These are phyloP conservation scores for Mycena haematopus DNA, from an alignment of 768 basidiomycete genomes.

Conservation along the genomic window DNA sequence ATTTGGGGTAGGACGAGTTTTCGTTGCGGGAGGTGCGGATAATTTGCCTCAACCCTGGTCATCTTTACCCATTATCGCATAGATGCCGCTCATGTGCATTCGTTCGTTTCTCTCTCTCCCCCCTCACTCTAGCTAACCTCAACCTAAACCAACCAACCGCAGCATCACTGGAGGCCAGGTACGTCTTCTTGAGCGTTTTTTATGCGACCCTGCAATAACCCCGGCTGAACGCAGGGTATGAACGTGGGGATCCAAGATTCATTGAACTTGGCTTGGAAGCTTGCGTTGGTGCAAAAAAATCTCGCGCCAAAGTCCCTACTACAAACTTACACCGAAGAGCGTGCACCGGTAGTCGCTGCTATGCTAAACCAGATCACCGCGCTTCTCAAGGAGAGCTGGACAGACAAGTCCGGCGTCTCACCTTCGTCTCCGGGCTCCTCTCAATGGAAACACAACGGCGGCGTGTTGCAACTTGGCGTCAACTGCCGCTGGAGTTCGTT, in stretches of 20 bases:
- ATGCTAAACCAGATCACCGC: constrained; percentile 34
- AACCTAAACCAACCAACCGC: too few relatives aligned
- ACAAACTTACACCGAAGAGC: constrained; percentile 34
- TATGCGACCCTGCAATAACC: constrained; percentile 22
- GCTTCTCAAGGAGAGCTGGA: constrained; percentile 34
- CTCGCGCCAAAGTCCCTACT: constrained; percentile 32
- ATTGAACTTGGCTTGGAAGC: constrained; percentile 35
- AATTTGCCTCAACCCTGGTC: neutral
- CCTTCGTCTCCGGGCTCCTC: constrained; percentile 23
- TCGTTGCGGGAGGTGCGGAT: constrained; percentile 47
- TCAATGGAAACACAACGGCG: constrained; percentile 27
- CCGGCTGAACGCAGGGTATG: constrained; percentile 21
- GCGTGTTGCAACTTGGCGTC: constrained; percentile 41
- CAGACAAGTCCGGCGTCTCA: constrained; percentile 40
- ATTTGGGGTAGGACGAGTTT: constrained; percentile 47
- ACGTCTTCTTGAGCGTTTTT: constrained; percentile 22
- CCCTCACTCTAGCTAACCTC: neutral
- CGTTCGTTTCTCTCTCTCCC: neutral
- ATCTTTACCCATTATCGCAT: neutral
- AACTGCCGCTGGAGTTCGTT: constrained; percentile 45
- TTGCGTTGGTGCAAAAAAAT: constrained; percentile 33
- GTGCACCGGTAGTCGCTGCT: constrained; percentile 35
- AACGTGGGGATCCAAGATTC: constrained; percentile 31
- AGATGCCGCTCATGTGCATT: constrained; percentile 39
- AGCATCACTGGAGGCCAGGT: constrained; percentile 31